Evolutionary conservation across 768 basidiomycete genomes (phyloP).

Genomic region (Paxillus ammoniavirescens): DNA sequence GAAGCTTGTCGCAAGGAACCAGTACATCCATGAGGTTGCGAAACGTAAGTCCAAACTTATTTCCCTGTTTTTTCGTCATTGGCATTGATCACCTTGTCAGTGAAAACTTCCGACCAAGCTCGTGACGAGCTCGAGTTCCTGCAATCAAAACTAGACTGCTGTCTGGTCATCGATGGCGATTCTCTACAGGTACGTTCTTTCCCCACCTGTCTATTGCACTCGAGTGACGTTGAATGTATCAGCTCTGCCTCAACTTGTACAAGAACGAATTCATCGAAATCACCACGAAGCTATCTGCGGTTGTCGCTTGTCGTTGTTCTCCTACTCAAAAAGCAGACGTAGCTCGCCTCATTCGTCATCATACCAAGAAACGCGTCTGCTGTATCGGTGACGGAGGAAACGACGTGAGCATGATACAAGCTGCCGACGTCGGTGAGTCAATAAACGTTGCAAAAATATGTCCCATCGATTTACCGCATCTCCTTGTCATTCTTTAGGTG

Average conservation of each 20-base stretch:
- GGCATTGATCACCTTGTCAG: conserved; percentile 40
- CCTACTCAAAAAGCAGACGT: conserved; percentile 99
- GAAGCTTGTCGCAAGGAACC: conserved; percentile 91
- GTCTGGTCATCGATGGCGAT: conserved; percentile 97
- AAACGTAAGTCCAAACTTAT: conserved; percentile 54
- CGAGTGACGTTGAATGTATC: neutral
- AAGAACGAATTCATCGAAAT: conserved; percentile 95
- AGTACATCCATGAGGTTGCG: conserved; percentile 96
- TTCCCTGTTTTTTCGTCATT: neutral
- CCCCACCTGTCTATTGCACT: neutral
- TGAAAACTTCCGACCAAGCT: conserved; percentile 80
- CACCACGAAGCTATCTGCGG: conserved; percentile 91
- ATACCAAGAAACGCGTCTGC: conserved; percentile 94
- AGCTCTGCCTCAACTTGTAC: conserved; percentile 92
- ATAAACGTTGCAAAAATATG: neutral
- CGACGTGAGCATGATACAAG: conserved; percentile 99
- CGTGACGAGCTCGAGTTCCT: conserved; percentile 90
- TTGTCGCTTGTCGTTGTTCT: conserved; percentile 97
- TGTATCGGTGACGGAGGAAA: conserved; percentile 99
- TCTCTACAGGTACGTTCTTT: conserved; percentile 74
- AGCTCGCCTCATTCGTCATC: conserved; percentile 84
- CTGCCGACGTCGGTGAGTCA: conserved; percentile 91
- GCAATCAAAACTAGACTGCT: conserved; percentile 93
- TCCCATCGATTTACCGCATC: neutral
- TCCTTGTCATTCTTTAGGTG: conserved; percentile 45